Base-by-base conservation (phyloP, 1,284 basidiomycete species). In the Tilletia horrida region DNA sequence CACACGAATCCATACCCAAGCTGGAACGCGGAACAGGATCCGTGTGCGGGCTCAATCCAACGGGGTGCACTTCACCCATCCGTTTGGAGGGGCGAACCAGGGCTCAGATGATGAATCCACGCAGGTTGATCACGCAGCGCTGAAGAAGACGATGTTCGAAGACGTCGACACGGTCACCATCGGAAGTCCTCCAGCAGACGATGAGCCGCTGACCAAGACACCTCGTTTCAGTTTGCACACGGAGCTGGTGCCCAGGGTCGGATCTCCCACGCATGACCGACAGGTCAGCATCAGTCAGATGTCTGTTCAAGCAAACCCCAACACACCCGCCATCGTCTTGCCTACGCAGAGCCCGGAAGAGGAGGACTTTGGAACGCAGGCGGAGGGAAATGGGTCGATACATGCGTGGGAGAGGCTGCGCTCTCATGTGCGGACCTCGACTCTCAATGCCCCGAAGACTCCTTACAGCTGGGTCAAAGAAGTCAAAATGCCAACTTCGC, bases 1-100 rank as follows among this genome's bases (percentile, higher is more conserved):
- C 59, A 42, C 59, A 14, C 42, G 65, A 16, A 66, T 66, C 21
- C 61, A 66, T 35, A 66, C 50, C 23, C 50, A 52, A 21, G 50
- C 50, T 4, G 50, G 50, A 27, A 27, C 50, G 21, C 21, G 50
- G 7, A 52, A 52, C 50, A 52, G 27, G 13, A 21, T 52, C 21
- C 50, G 48, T 25, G 48, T 21, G 55, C 42, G 40, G 16, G 57
- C 43, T 21, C 55, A 31, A 42, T 21, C 44, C 23, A 27, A 31
- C 40, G 59, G n/a, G 6, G 29, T 29, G 3, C 42, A 25, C 11
- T 21, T 21, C 42, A 27, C 14, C 9, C 11, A 42, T 40, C 42
- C 27, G 13, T 31, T 40, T 25, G 44, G 31, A 57, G 11, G 11
- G 44, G 43, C 48, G 9, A 9, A 55, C 4, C 9, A 25, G 21